These are phyloP conservation scores for Blepharisma japonicum DNA, from an alignment of 73 alveolate species.

Conservation along the genomic window DNA sequence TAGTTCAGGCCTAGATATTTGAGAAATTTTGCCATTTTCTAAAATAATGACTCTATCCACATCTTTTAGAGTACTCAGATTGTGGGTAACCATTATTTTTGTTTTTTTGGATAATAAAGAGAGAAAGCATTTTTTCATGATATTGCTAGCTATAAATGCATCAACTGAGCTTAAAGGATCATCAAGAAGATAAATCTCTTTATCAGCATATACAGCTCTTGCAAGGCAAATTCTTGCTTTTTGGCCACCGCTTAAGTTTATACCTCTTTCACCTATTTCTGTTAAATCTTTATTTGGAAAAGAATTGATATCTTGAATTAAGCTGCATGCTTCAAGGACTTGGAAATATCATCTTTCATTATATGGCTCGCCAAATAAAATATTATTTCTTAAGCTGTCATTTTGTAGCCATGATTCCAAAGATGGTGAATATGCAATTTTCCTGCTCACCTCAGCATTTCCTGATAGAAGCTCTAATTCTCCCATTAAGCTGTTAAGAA, in stretches of 20 bases:
- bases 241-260: conserved; percentile 74
- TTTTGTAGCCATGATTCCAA: conserved; percentile 29
- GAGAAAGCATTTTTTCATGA: conserved; percentile 47
- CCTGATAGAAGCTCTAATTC: conserved; percentile 44
- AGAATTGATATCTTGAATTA: conserved; percentile 52
- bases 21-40: conserved; percentile 43
- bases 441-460: background rate
- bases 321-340: conserved; percentile 55
- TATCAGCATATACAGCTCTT: conserved; percentile 57
- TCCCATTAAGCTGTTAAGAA: conserved; percentile 51
- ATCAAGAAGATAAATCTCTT: conserved; percentile 62
- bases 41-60: conserved; percentile 53
- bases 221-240: conserved; percentile 66
- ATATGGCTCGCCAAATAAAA: conserved; percentile 55
- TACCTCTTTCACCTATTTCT: conserved; percentile 81
- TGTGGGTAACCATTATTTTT: conserved; percentile 50
- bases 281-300: conserved; percentile 67
- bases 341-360: conserved; percentile 54
- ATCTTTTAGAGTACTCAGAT: conserved; percentile 36
- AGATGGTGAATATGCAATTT: conserved; percentile 27
- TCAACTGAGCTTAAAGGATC: conserved; percentile 69
- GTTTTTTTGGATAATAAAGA: conserved; percentile 54
- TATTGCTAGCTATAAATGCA: conserved; percentile 47
- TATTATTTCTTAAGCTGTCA: conserved; percentile 44
- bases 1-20: background rate